Conservation (phyloP, 768 basidiomycete species). For the Hericium coralloides region DNA sequence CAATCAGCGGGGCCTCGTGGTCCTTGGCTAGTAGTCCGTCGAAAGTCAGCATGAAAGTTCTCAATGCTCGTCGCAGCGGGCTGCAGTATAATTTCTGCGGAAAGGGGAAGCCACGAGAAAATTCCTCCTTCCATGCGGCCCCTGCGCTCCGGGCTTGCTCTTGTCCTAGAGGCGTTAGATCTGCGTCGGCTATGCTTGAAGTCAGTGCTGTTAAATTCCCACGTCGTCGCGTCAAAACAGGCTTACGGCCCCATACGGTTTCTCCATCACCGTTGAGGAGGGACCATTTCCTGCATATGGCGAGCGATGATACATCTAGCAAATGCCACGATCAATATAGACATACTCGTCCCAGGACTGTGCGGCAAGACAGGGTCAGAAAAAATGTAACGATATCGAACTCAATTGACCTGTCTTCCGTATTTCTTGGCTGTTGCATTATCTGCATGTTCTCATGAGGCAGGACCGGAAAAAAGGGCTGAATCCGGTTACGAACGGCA, state of each 20-base stretch:
- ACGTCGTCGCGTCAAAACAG: background rate
- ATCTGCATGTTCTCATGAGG: background rate
- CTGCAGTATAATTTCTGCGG: background rate
- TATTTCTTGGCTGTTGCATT: background rate
- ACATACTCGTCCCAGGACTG: background rate
- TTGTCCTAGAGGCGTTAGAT: background rate
- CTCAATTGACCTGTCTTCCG: background rate
- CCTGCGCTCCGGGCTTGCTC: background rate
- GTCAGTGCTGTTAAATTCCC: background rate
- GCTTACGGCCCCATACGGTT: background rate
- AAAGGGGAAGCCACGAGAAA: background rate
- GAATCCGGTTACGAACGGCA: background rate
- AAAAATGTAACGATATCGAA: background rate
- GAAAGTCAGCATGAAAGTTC: background rate
- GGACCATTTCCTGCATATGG: background rate
- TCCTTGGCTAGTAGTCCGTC: background rate
- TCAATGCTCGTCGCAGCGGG: background rate
- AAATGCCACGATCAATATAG: too few relatives aligned
- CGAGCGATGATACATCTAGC: background rate
- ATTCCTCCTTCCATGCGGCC: background rate
- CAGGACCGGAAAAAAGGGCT: background rate
- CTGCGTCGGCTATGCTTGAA: background rate
- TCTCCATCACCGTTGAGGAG: background rate
- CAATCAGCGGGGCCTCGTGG: background rate
- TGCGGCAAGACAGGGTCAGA: too few relatives aligned